Base-by-base conservation (phyloP, 2,329 filamentous ascomycete genomes). In the Cordyceps tenuipes region DNA sequence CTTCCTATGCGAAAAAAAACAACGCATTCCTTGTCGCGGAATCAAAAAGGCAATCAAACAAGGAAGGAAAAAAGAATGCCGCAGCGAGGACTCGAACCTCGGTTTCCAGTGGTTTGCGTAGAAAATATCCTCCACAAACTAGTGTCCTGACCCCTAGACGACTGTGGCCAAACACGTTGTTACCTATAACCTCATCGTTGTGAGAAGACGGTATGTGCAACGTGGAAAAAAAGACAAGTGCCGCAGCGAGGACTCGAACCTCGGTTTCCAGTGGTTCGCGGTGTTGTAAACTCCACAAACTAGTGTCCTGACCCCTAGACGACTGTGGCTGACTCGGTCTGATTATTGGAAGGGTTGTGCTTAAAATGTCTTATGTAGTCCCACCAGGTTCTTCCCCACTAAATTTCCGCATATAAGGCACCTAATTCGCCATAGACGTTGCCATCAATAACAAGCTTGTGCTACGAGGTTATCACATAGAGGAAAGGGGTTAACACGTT, bases 291-390 rank as follows among this genome's bases (percentile, higher is more conserved):
- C 62, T 55, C 66, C 68, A 70, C 68, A 69, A 70, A 67, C 65
- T 68, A 64, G 63, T 67, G 66, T 69, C 63, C 66, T 68, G 57
- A 67, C 68, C 68, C 63, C 67, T 70, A 68, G 65, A 70, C 67
- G 63, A 68, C 62, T 60, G 63, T 63, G 66, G 67, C 67, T 36
- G 39, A n/a, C 34, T 36, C 13, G 19, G 41, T 52, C 29, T 44
- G 12, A 62, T 62, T 51, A 34, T 50, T 62, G 55, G 59, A 10
- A 7, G 21, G 6, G 4, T 3, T 4, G 0, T 1, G 19, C 58
- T 60, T 60, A 60, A 56, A 10, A 2, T 41, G 5, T 0, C 2
- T 36, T 60, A 60, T 60, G 21, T 55, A 50, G 46, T 19, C 23
- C 13, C 23, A 23, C n/a, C n/a, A n/a, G n/a, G n/a, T n/a, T n/a